Evolutionary conservation across 208 protist species (phyloP), one percentile per base, ranked within the genome.

Genomic region (Crithidia thermophila): DNA sequence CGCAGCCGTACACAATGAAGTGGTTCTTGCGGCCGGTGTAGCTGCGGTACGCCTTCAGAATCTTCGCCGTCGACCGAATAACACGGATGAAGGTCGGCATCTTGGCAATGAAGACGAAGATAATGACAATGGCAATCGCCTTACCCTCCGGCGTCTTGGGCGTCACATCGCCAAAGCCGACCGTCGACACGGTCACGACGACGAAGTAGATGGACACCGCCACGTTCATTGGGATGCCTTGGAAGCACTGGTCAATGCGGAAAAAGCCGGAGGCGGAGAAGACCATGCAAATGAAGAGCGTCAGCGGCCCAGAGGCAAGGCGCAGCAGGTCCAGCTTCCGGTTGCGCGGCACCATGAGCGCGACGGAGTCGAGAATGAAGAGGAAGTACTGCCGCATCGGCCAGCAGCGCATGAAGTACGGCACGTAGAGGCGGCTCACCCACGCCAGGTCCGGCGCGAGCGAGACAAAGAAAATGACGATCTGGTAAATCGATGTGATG

Each of bases 341-440:
- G 64, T 88, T 86, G 0, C 79, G 75, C 11, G 78, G 66, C 33
- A 68, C 76, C 71, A 96, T 78, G 40, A 91, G 70, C 1, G 79
- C 85, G 7, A 93, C 58, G 8, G 85, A 85, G 63, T 96, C 90
- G 9, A 96, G 58, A 33, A 96, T 83, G 40, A 94, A 90, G 18
- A 94, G 80, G 55, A 94, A 88, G 72, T 96, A 96, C 65, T 93
- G 88, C 42, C 90, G 75, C 77, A 96, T 81, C 8, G 90, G 81
- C 88, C 90, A 96, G 63, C 83, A 89, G 3, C 90, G 87, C 58
- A 96, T 60, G 61, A 96, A 96, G 42, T 89, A 73, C 9, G 90
- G 90, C 52, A 96, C 90, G 68, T 96, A 96, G 37, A 94, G 62
- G 14, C 79, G 68, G 45, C 84, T 95, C 4, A 91, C 81, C 85